Percentiles rank a stretch among this genome's conserved stretches.
phyloP scores from a whole-genome alignment of 371 early-diverging fungal species.

The Syncephalis plumigaleata region DNA sequence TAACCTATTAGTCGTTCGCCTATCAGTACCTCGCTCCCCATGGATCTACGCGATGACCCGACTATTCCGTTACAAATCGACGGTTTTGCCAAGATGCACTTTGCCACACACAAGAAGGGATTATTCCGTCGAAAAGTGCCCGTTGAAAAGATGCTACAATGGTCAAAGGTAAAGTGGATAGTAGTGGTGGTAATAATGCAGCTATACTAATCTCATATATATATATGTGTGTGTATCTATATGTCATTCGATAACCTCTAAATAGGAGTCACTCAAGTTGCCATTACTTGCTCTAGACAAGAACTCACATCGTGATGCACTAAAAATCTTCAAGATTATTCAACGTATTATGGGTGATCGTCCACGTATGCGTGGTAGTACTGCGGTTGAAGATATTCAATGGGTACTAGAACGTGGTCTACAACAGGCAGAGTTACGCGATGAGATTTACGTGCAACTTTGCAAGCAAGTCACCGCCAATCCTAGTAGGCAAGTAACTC shows the following conservation, averaged over 20 bases:
- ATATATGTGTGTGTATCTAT: no score
- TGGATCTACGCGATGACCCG: conserved; percentile 38
- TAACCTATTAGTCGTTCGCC: no score
- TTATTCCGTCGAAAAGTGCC: conserved; percentile 72
- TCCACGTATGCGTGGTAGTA: conserved; percentile 14
- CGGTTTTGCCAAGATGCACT: conserved; percentile 83
- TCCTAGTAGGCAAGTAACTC: conserved; percentile 44
- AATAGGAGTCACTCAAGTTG: conserved; percentile 45
- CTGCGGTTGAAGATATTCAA: conserved; percentile 40
- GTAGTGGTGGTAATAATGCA: no score
- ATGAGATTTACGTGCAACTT: conserved; percentile 88
- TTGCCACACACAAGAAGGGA: conserved; percentile 76
- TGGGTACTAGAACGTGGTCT: conserved; percentile 59
- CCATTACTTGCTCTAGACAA: conserved; percentile 71
- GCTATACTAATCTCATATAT: no score
- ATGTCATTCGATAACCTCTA: no score
- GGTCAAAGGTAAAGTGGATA: conserved; percentile 60
- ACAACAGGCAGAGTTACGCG: conserved; percentile 56
- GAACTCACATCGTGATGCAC: conserved; percentile 63
- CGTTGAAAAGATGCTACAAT: conserved; percentile 68
- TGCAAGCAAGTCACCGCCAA: conserved; percentile 80
- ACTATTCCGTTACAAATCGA: conserved; percentile 73
- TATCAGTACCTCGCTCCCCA: conserved; percentile 22
- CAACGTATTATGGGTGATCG: conserved; percentile 76
- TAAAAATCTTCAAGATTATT: conserved; percentile 64